These are phyloP conservation scores for Tetracladium marchalianum DNA, from an alignment of 495 filamentous ascomycete genomes.

Conservation along the genomic window DNA sequence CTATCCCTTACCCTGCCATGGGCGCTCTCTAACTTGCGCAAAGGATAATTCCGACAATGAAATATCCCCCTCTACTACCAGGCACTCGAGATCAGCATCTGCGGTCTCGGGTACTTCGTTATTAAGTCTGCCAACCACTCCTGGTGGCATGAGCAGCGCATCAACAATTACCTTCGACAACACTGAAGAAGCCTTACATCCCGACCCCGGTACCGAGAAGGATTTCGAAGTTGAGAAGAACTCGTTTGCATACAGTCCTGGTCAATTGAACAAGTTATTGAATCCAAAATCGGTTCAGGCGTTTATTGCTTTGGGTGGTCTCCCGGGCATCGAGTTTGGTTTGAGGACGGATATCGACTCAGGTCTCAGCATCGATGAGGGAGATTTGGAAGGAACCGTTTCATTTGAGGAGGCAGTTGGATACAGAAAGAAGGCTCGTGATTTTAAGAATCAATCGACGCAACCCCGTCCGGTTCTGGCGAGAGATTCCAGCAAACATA, in stretches of 20 bases:
- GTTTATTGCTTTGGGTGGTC: conserved; percentile 65
- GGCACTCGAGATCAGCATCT: too few species aligned
- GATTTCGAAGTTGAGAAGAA: conserved; percentile 68
- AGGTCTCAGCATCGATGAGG: conserved; percentile 69
- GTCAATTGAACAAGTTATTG: conserved; percentile 62
- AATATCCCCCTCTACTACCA: too few species aligned
- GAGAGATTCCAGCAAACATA: conserved; percentile 37
- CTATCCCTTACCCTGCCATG: too few species aligned
- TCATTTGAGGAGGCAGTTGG: conserved; percentile 53
- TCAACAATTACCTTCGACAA: too few species aligned
- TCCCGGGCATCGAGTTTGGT: conserved; percentile 63
- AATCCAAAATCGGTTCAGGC: conserved; percentile 71
- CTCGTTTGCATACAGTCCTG: conserved; percentile 71
- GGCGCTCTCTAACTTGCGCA: too few species aligned
- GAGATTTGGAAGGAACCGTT: conserved; percentile 46
- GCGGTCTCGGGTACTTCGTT: too few species aligned
- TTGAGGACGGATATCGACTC: conserved; percentile 53
- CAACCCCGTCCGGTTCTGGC: conserved; percentile 13
- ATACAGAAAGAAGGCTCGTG: conserved; percentile 16
- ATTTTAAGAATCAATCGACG: conserved; percentile 11
- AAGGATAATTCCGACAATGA: too few species aligned
- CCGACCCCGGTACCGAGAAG: conserved; percentile 55
- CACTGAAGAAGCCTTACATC: conserved; percentile 34
- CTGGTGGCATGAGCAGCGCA: too few species aligned
- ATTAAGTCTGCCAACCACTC: too few species aligned